phyloP scores from a whole-genome alignment of 2,329 filamentous ascomycete species.

The Venturia carpophila region DNA sequence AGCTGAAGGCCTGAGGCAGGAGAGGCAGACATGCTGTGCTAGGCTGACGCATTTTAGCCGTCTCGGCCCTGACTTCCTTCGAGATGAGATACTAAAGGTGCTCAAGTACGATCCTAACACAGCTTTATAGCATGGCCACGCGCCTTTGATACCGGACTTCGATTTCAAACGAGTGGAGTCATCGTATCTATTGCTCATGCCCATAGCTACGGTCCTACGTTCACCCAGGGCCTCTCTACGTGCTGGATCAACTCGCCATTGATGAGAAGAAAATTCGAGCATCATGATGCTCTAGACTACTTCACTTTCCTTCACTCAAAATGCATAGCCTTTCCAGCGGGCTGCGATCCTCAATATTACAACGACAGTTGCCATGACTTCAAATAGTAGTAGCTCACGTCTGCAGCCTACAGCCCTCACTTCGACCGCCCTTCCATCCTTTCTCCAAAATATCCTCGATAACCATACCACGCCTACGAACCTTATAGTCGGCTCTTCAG shows the following conservation, averaged over 20 bases:
- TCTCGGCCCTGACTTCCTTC: background rate
- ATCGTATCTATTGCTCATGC: background rate
- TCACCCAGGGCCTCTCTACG: background rate
- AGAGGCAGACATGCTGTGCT: no score
- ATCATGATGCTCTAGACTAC: background rate
- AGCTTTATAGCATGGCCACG: no score
- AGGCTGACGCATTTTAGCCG: constrained; percentile 3
- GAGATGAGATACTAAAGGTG: background rate
- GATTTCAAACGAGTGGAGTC: no score
- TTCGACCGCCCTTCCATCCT: constrained; percentile 31
- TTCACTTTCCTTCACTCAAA: background rate
- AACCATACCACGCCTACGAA: constrained; percentile 52
- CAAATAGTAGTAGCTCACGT: background rate
- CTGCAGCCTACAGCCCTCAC: constrained; percentile 32
- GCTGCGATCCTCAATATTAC: background rate
- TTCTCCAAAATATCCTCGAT: constrained; percentile 41
- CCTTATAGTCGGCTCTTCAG: constrained; percentile 62
- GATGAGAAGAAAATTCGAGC: background rate
- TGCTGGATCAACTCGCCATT: background rate
- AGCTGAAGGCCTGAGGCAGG: no score
- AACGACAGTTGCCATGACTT: background rate
- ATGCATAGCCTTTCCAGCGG: background rate
- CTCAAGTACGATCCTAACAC: no score
- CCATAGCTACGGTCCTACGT: background rate
- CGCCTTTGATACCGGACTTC: no score